A percentile compares a stretch with the other conserved stretches of the same genome.
phyloP scores from a whole-genome alignment of 768 basidiomycete genomes.

The Mycena belliarum region DNA sequence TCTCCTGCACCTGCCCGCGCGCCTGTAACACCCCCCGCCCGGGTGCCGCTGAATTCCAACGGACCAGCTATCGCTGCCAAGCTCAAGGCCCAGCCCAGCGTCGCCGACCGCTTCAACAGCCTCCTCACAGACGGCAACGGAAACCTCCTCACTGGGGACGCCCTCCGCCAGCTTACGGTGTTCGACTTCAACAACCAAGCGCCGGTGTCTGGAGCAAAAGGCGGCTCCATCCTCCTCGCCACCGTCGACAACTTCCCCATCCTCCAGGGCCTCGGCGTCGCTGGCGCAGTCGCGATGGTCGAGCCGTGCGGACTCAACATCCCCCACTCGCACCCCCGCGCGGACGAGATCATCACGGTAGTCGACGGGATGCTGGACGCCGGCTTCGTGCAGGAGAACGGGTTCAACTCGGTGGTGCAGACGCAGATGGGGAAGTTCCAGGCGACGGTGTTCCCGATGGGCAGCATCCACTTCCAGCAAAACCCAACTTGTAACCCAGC shows the following conservation, averaged over 20 bases:
- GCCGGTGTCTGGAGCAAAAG: neutral
- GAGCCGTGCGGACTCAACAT: neutral
- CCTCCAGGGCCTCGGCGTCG: neutral
- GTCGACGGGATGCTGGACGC: neutral
- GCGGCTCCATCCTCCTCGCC: conserved; percentile 3
- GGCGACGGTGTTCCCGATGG: neutral
- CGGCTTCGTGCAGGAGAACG: neutral
- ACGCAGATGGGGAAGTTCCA: neutral
- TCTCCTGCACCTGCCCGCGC: too few species aligned
- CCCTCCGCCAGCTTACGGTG: neutral
- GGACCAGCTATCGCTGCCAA: neutral
- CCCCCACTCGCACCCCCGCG: neutral
- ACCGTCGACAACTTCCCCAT: conserved; percentile 3
- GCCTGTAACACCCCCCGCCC: neutral
- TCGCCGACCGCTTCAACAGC: neutral
- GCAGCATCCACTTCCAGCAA: neutral
- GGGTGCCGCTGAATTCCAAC: neutral
- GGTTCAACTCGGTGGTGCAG: neutral
- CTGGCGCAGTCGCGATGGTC: neutral
- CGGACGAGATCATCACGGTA: neutral
- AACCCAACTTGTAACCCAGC: neutral
- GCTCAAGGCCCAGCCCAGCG: neutral
- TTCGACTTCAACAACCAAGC: conserved; percentile 3
- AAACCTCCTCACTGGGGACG: neutral
- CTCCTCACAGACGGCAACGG: neutral